Base-by-base conservation (phyloP, 805 yeast species). In the Ogataea methanolica region DNA sequence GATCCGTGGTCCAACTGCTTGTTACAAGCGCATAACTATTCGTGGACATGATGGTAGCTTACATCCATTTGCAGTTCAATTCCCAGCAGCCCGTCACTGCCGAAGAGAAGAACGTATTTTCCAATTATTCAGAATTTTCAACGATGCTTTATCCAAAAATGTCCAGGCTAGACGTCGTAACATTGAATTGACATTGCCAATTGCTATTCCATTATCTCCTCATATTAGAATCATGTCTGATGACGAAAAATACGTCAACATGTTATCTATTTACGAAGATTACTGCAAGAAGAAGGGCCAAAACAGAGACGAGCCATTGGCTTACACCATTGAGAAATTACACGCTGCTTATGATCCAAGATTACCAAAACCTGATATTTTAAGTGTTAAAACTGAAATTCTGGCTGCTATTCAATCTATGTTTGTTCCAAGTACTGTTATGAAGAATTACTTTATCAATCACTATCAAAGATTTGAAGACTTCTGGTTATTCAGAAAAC, bases 51-150 rank as follows among this genome's bases (percentile, higher is more conserved):
- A 94, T 65, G 98, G 98, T 53, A 80, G 88, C 52, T 66, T 85
- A 44, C 97, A 92, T 67, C 81, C 92, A 41, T 95, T 94, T 73
- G 95, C 97, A 0, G 95, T 94, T 19, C 99, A 94, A 70, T 90
- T 87, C 66, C 99, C 99, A 6, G 96, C 98, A 15, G 97, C 97
- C 12, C 82, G 99, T 57, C 97, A 92, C 60, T 88, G 96, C 57
- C 85, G 99, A 62, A 82, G 99, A 45, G 99, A 94, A 63, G 99
- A 94, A 62, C 78, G 96, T 45, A 83, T 94, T 48, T 85, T 89
- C 74, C 99, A 94, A 65, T 69, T 94, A 53, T 91, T 90, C 74
- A 79, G 97, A 54, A 80, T 94, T 41, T 82, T 95, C 70, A 91
- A 90, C 63, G 88, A 87, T 52, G 82, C 87, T 2, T 69, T 95